phyloP scores from a whole-genome alignment of 306 rosid genomes.

The Ammopiptanthus mongolicus region DNA sequence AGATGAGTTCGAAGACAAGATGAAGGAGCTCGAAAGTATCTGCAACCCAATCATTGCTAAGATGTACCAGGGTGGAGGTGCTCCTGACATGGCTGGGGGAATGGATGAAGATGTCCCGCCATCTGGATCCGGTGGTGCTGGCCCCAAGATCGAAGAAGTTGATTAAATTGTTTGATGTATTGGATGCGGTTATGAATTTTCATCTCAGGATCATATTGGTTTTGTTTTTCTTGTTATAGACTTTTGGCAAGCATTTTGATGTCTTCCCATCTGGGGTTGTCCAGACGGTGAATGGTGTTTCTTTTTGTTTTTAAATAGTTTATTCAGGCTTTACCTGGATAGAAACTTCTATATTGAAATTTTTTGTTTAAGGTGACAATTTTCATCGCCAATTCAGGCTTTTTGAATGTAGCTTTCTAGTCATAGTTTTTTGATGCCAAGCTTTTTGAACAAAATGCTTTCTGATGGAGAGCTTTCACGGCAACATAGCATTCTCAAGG shows the following conservation, averaged over 20 bases:
- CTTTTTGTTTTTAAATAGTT: not conserved
- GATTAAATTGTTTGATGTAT: constrained; percentile 14
- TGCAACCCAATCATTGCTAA: constrained; percentile 65
- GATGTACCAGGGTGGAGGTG: constrained; percentile 59
- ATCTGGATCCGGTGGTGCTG: constrained; percentile 42
- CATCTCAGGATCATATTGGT: not conserved
- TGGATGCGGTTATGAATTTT: not conserved
- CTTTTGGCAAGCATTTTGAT: not conserved
- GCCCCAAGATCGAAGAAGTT: constrained; percentile 67
- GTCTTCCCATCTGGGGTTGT: not conserved
- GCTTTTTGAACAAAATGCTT: too few relatives aligned
- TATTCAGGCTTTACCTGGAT: not conserved
- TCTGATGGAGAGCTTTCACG: too few relatives aligned
- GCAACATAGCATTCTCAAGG: too few relatives aligned
- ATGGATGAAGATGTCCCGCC: constrained; percentile 52
- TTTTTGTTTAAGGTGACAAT: not conserved
- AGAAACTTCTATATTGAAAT: not conserved
- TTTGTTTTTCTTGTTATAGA: not conserved
- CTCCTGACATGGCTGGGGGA: constrained; percentile 39
- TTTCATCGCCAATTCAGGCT: not conserved
- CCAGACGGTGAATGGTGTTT: not conserved
- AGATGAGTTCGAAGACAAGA: constrained; percentile 59
- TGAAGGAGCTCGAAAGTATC: constrained; percentile 51
- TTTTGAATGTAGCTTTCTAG: too few relatives aligned
- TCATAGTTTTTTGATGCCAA: too few relatives aligned